Conservation (phyloP, 202 grass and related monocot species). For the Zoysia matrella region DNA sequence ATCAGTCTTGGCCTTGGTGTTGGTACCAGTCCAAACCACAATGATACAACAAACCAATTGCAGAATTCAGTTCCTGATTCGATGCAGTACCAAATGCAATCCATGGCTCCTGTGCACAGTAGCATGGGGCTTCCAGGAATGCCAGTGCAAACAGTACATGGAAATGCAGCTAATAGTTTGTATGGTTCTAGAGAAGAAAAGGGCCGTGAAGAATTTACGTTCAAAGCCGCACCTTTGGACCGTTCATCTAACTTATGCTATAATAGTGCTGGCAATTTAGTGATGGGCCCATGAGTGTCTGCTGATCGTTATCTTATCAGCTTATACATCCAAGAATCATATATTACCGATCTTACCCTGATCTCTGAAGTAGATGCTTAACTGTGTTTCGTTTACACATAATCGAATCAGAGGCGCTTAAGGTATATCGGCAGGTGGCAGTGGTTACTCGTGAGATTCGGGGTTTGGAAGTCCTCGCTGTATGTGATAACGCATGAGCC, state of each 20-base stretch:
- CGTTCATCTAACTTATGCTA: conserved; percentile 82
- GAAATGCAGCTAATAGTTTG: conserved; percentile 42
- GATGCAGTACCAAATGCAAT: conserved; percentile 72
- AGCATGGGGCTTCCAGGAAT: conserved; percentile 56
- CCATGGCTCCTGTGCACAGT: conserved; percentile 45
- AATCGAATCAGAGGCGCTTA: conserved; percentile 29
- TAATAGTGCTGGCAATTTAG: conserved; percentile 75
- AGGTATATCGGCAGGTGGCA: conserved; percentile 38
- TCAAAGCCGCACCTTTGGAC: conserved; percentile 67
- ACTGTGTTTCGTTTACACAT: conserved; percentile 28
- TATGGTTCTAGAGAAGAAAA: conserved; percentile 67
- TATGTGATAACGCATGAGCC: conserved; percentile 53
- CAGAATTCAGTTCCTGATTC: conserved; percentile 47
- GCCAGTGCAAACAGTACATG: conserved; percentile 43
- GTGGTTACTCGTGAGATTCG: conserved; percentile 10
- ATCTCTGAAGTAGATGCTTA: conserved; percentile 45
- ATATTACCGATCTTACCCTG: conserved; percentile 20
- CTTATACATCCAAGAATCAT: conserved; percentile 42
- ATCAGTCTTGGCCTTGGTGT: conserved; percentile 96
- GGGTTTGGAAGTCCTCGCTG: background rate
- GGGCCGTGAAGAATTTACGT: conserved; percentile 72
- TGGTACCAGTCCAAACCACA: conserved; percentile 83
- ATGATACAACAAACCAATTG: conserved; percentile 49
- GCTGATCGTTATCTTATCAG: background rate
- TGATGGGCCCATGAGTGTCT: conserved; percentile 67